These are phyloP conservation scores for Exophiala sp. DNA, from an alignment of 2,329 filamentous ascomycete species.

Conservation along the genomic window DNA sequence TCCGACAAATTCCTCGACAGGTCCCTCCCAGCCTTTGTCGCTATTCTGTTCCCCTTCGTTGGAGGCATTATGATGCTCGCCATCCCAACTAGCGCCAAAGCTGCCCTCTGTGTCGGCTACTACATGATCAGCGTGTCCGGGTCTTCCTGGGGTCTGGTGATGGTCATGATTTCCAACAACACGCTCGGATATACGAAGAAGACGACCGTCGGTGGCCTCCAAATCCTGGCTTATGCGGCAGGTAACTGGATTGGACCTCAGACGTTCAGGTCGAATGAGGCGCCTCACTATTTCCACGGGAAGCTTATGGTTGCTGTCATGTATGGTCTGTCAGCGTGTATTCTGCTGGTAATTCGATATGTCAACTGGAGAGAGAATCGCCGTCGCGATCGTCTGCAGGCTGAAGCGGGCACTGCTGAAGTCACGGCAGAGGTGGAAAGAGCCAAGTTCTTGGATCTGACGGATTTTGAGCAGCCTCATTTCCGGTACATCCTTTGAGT, in stretches of 20 bases:
- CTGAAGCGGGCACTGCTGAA: slow-evolving; percentile 28
- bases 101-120: background rate
- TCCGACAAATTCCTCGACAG: background rate
- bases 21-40: background rate
- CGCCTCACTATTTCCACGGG: slow-evolving; percentile 32
- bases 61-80: background rate
- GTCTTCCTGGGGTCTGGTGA: background rate
- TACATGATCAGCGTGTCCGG: background rate
- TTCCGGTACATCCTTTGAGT: too few relatives aligned
- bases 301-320: background rate
- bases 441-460: slow-evolving; percentile 16
- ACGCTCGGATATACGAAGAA: slow-evolving; percentile 47
- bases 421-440: slow-evolving; percentile 25
- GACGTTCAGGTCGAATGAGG: slow-evolving; percentile 39
- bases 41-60: background rate
- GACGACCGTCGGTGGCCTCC: slow-evolving; percentile 42
- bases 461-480: background rate
- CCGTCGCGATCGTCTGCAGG: background rate
- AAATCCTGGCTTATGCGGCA: slow-evolving; percentile 39
- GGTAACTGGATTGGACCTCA: slow-evolving; percentile 42
- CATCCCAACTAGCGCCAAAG: background rate
- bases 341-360: background rate
- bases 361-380: background rate
- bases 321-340: background rate
- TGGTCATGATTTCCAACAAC: slow-evolving; percentile 29